Conservation (phyloP, 192 early-diverging fungal species). For the Podila epicladia region DNA sequence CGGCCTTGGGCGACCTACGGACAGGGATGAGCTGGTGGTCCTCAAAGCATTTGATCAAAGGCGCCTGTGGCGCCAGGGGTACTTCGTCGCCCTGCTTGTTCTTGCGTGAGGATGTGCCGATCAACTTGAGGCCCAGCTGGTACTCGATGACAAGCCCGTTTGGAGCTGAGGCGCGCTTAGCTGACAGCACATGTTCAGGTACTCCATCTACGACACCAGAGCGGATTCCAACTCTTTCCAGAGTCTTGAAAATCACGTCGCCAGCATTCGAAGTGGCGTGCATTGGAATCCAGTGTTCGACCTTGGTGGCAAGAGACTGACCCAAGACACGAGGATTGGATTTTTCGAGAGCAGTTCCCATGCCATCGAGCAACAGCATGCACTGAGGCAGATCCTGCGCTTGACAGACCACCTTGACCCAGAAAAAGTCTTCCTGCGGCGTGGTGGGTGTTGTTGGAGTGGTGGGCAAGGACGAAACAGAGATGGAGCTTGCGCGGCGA, state of each 20-base stretch:
- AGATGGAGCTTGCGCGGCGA: conserved; percentile 36
- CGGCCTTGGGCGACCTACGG: conserved; percentile 41
- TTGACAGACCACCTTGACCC: conserved; percentile 49
- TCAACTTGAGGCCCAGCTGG: conserved; percentile 23
- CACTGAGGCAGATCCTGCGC: conserved; percentile 46
- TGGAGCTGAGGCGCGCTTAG: conserved; percentile 29
- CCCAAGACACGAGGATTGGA: conserved; percentile 18
- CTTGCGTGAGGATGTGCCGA: conserved; percentile 12
- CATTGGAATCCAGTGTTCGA: conserved; percentile 56
- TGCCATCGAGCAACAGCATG: conserved; percentile 43
- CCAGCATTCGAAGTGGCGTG: conserved; percentile 54
- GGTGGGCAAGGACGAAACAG: conserved; percentile 21
- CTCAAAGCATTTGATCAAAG: conserved; percentile 28
- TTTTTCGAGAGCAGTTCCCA: conserved; percentile 35
- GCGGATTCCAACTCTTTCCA: conserved; percentile 63
- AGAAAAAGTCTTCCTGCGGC: conserved; percentile 47
- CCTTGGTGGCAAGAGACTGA: conserved; percentile 42
- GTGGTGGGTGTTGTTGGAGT: conserved; percentile 33
- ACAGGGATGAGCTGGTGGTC: conserved; percentile 30
- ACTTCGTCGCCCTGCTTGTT: conserved; percentile 29
- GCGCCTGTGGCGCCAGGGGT: conserved; percentile 22
- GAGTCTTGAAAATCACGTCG: conserved; percentile 56
- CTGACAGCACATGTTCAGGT: conserved; percentile 31
- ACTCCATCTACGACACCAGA: conserved; percentile 58
- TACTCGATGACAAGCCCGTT: conserved; percentile 47